phyloP scores from a whole-genome alignment of 2,329 filamentous ascomycete species.

The Scytalidium sp. region DNA sequence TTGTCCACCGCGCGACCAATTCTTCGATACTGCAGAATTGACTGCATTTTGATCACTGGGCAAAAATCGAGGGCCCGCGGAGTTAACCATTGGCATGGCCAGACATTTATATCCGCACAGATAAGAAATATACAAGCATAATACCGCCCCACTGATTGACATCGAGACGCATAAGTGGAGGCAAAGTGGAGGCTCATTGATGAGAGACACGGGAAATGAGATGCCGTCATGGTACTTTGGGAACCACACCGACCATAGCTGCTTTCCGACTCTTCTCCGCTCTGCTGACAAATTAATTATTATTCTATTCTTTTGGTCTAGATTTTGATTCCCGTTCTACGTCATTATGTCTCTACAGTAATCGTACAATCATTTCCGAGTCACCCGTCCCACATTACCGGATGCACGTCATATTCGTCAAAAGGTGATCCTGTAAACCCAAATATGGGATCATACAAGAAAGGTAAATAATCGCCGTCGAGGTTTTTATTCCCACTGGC shows the following conservation, averaged over 20 bases:
- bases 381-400: no score
- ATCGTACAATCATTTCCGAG: no score
- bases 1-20: neutral
- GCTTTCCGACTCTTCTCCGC: no score
- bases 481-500: neutral
- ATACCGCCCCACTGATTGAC: neutral
- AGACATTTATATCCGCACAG: neutral
- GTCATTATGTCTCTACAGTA: no score
- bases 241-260: no score
- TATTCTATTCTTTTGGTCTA: no score
- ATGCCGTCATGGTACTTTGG: no score
- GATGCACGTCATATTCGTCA: conserved; percentile 5
- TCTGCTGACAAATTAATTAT: no score
- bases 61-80: no score
- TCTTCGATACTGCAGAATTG: conserved; percentile 1
- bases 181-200: neutral
- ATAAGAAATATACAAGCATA: neutral
- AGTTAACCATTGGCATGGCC: no score
- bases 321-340: no score
- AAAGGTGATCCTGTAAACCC: conserved; percentile 9
- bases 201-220: neutral
- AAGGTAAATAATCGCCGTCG: neutral
- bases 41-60: neutral
- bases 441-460: conserved; percentile 8
- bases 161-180: neutral